Base-by-base conservation (phyloP, 2,329 filamentous ascomycete species). In the Pseudogymnoascus sp. region DNA sequence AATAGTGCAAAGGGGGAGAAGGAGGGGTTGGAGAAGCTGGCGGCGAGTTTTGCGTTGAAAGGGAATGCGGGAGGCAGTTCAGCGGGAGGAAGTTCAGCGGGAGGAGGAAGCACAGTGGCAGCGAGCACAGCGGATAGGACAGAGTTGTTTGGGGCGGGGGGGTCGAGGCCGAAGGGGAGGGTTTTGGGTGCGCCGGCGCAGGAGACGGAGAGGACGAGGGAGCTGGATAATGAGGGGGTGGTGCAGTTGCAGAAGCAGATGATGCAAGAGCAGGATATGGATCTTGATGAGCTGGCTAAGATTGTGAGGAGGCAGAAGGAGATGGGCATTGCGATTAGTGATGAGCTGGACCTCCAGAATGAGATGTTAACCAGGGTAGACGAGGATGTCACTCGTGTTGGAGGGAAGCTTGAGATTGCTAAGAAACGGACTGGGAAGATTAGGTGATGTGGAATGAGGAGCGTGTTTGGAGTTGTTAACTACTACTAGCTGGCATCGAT, bases 161-260 rank as follows among this genome's bases (percentile, higher is more conserved):
- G 70, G 31, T 68, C 71, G 27, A 72, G 68, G 70, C 72, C 61
- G 63, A 76, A 81, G 1, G 84, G 89, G 1, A 79, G 90, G 42
- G 87, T 92, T 2, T 77, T 93, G 0, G 90, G 90, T 0, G 87
- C 82, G 0, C 88, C 88, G 1, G 76, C 87, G 2, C 82, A 86
- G 1, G 90, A 95, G 75, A 92, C 88, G 13, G 86, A 89, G 63
- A 82, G 84, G 65, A 93, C 90, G 45, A 77, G 89, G 10, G 89
- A 93, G 72, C 74, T 90, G 61, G 89, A 91, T 70, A 94, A 94
- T 68, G 74, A 80, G 4, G 89, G 88, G 0, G 85, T 94, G 15
- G 69, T 92, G 64, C 83, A 88, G 72, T 74, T 94, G 64, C 90
- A 94, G 73, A 80, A 84, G 68, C 81, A 89, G 69, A 83, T 90